phyloP scores from a whole-genome alignment of 176 grass and related monocot species.

The Alloteropsis semialata region DNA sequence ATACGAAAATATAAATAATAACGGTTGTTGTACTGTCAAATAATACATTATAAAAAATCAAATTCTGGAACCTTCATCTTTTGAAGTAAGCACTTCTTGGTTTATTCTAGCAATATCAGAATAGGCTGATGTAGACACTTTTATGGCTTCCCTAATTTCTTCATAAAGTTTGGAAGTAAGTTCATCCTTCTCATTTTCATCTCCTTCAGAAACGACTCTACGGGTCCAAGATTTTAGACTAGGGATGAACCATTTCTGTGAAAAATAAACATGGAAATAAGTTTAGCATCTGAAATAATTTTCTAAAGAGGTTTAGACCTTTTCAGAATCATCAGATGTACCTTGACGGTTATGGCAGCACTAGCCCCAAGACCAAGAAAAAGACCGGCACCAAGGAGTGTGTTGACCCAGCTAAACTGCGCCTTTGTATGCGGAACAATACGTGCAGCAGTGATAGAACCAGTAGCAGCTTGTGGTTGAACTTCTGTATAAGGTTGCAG shows the following conservation, averaged over 20 bases:
- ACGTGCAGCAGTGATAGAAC: constrained; percentile 14
- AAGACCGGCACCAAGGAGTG: constrained; percentile 64
- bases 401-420: constrained; percentile 59
- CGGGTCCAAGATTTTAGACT: constrained; percentile 70
- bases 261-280: constrained; percentile 23
- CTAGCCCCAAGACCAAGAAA: constrained; percentile 61
- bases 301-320: not conserved
- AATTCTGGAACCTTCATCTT: constrained; percentile 69
- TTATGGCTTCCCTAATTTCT: constrained; percentile 74
- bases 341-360: constrained; percentile 63
- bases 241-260: constrained; percentile 67
- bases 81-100: constrained; percentile 74
- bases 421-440: constrained; percentile 15
- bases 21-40: not conserved
- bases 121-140: constrained; percentile 62
- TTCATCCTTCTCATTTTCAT: constrained; percentile 51
- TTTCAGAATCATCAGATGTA: constrained; percentile 28
- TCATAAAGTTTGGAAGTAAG: constrained; percentile 56
- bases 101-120: constrained; percentile 70
- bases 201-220: constrained; percentile 67
- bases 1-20: constrained; percentile 12
- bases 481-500: constrained; percentile 37
- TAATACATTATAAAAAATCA: constrained; percentile 9
- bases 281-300: not conserved
- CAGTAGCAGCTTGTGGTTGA: constrained; percentile 35